phyloP scores from a whole-genome alignment of 2,329 filamentous ascomycete genomes.

The Xylariaceae sp. region DNA sequence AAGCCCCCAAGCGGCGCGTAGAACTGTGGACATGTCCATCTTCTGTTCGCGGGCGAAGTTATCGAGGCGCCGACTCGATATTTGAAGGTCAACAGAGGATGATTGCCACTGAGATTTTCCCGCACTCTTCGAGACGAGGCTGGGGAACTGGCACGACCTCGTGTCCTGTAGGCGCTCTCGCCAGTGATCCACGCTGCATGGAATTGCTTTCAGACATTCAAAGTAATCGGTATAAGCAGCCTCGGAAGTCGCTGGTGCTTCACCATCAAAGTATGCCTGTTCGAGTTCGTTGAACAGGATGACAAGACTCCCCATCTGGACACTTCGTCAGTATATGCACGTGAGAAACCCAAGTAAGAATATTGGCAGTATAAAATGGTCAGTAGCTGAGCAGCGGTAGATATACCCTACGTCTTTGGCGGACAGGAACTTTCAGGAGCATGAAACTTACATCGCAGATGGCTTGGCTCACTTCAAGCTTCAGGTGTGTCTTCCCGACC shows the following conservation, averaged over 20 bases:
- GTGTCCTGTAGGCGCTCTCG: slow-evolving; percentile 33
- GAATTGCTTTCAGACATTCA: slow-evolving; percentile 30
- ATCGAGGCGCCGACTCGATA: slow-evolving; percentile 36
- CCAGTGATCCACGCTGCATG: slow-evolving; percentile 43
- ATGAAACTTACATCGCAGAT: slow-evolving; percentile 39
- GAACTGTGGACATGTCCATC: slow-evolving; percentile 43
- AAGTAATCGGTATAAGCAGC: slow-evolving; percentile 32
- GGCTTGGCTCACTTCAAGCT: slow-evolving; percentile 47
- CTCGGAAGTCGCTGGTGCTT: slow-evolving; percentile 27
- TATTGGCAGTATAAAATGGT: no score
- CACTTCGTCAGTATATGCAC: slow-evolving; percentile 1
- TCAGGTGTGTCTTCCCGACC: slow-evolving; percentile 38
- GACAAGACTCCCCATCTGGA: slow-evolving; percentile 35
- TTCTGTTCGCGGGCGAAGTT: slow-evolving; percentile 38
- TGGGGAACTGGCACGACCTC: slow-evolving; percentile 43
- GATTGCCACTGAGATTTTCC: slow-evolving; percentile 28
- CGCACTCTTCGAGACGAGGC: slow-evolving; percentile 24
- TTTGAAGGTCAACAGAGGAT: slow-evolving; percentile 35
- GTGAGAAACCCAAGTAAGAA: neutral
- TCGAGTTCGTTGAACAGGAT: slow-evolving; percentile 44
- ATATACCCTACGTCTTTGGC: no score
- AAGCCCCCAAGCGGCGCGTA: slow-evolving; percentile 58
- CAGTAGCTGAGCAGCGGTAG: no score
- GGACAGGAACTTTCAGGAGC: neutral
- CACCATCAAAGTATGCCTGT: slow-evolving; percentile 37